These are phyloP conservation scores for Plasmodium coatneyi DNA, from an alignment of 169 alveolate genomes.

Conservation along the genomic window DNA sequence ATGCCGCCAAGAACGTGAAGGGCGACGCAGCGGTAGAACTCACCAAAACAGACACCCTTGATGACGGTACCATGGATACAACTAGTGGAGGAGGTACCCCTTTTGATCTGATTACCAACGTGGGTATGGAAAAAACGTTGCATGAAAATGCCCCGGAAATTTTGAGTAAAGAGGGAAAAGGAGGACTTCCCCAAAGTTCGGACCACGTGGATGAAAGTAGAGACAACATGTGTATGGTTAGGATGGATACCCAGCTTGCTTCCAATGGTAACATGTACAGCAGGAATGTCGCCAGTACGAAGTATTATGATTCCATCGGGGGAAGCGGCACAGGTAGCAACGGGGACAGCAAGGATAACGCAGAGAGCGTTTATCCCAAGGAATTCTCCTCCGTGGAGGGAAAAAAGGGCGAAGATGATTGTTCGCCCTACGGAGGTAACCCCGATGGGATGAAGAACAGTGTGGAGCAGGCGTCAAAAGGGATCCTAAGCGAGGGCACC, in stretches of 20 bases:
- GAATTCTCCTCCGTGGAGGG: neutral
- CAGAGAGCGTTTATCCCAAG: neutral
- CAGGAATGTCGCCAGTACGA: conserved; percentile 18
- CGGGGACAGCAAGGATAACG: neutral
- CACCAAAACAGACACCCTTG: neutral
- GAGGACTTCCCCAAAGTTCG: neutral
- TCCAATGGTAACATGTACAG: conserved; percentile 1
- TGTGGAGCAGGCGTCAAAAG: neutral
- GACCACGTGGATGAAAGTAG: neutral
- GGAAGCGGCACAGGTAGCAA: neutral
- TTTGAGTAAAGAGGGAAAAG: neutral
- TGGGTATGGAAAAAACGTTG: neutral
- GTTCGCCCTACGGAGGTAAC: neutral
- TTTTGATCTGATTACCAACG: neutral
- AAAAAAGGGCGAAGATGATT: neutral
- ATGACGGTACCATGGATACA: neutral
- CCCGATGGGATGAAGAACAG: neutral
- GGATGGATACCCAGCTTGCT: neutral
- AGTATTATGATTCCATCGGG: conserved; percentile 11
- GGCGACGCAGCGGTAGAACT: neutral
- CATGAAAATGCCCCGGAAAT: neutral
- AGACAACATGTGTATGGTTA: neutral
- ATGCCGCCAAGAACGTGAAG: neutral
- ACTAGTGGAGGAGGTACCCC: neutral
- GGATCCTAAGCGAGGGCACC: neutral